A percentile compares a stretch with the other conserved stretches of the same genome.
phyloP scores from a whole-genome alignment of 148 eudicot genomes.

The Limonium bicolor region DNA sequence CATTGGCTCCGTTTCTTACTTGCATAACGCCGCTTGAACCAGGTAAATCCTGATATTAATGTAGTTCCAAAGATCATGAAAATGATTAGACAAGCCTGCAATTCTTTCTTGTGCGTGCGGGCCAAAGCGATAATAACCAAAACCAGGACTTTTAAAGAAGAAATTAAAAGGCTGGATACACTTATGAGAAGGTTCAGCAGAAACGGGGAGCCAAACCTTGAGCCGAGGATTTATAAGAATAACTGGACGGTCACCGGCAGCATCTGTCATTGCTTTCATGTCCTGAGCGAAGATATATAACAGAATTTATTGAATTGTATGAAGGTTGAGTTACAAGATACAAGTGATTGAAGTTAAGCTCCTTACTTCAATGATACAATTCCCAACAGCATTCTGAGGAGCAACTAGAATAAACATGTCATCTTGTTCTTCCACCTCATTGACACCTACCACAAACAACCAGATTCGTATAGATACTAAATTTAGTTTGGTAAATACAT shows the following conservation, averaged over 20 bases:
- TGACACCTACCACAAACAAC: slow-evolving; percentile 78
- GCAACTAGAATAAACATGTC: slow-evolving; percentile 92
- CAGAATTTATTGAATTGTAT: not conserved
- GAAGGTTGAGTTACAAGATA: not conserved
- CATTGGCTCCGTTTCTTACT: slow-evolving; percentile 38
- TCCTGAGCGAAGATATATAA: slow-evolving; percentile 60
- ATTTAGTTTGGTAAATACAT: too few species aligned
- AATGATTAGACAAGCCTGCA: too few species aligned
- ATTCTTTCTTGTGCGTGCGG: not conserved
- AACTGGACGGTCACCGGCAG: slow-evolving; percentile 93
- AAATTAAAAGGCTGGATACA: not conserved
- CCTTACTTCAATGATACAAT: slow-evolving; percentile 87
- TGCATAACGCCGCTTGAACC: slow-evolving; percentile 97
- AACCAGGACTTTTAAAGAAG: not conserved
- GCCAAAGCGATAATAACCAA: too few species aligned
- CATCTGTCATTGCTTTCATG: slow-evolving; percentile 88
- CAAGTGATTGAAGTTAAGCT: not conserved
- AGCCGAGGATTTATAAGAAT: slow-evolving; percentile 83
- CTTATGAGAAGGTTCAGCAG: too few species aligned
- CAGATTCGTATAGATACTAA: too few species aligned
- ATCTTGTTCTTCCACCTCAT: slow-evolving; percentile 83
- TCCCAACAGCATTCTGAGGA: slow-evolving; percentile 98
- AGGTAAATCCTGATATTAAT: slow-evolving; percentile 61
- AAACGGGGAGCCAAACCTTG: slow-evolving; percentile 39
- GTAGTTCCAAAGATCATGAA: slow-evolving; percentile 1